Conservation (phyloP, 2,329 filamentous ascomycete species). For the Penicillium rolfsii region DNA sequence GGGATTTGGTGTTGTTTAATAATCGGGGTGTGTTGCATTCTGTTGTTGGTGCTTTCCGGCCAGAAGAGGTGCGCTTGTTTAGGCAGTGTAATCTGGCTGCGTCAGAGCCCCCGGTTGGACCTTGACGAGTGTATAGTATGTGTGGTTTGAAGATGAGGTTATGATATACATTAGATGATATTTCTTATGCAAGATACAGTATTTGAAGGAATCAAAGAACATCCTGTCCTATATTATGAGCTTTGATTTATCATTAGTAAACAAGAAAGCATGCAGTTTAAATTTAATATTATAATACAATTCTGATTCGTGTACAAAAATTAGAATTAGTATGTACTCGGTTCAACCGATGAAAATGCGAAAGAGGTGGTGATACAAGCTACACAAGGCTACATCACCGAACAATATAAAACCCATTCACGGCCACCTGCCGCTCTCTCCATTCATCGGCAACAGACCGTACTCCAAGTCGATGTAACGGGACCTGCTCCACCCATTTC, state of each 20-base stretch:
- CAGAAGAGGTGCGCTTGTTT: conserved; percentile 74
- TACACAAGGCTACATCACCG: conserved; percentile 19
- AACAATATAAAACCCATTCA: conserved; percentile 46
- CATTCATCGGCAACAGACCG: conserved; percentile 50
- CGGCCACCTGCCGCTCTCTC: conserved; percentile 50
- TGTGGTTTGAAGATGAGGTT: background rate
- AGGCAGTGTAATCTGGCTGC: conserved; percentile 77
- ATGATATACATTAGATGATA: background rate
- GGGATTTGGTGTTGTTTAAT: conserved; percentile 77
- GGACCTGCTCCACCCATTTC: conserved; percentile 60
- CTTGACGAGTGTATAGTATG: conserved; percentile 7
- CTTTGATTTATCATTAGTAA: background rate
- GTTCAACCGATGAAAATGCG: background rate
- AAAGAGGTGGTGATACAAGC: background rate
- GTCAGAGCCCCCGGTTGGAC: conserved; percentile 28
- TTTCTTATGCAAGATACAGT: background rate
- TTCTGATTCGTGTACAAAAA: background rate
- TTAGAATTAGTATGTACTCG: background rate
- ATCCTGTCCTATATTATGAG: background rate
- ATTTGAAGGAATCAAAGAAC: too few relatives aligned
- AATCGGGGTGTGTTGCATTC: conserved; percentile 75
- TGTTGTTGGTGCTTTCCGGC: conserved; percentile 73
- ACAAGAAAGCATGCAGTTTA: too few relatives aligned
- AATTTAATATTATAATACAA: conserved; percentile 1
- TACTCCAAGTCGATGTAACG: conserved; percentile 62